Base-by-base conservation (phyloP, 1,284 basidiomycete genomes). In the Trichosporon sp. region DNA sequence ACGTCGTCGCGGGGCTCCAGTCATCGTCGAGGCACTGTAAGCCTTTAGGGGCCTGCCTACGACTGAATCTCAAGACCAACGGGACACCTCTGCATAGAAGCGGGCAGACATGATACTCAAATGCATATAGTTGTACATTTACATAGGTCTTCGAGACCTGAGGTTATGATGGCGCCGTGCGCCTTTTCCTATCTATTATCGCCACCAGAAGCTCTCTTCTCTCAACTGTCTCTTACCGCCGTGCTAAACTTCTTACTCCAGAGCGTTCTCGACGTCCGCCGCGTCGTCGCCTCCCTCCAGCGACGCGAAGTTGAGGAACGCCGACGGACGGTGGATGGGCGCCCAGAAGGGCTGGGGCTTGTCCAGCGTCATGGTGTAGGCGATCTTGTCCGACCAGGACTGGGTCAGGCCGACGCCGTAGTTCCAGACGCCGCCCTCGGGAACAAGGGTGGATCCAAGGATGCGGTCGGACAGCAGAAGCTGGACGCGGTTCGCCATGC, bases 401-500 rank as follows among this genome's bases (percentile, higher is more conserved):
- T 98, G 93, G 12, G 95, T 93, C 68, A 98, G 85, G 69, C 93
- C 92, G 70, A 95, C 90, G 62, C 92, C 92, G 77, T 95, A 95
- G 82, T 95, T 96, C 94, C 95, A 96, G 32, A 95, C 89, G 70
- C 89, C 89, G 73, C 93, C 94, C 80, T 95, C 92, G 0, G 93
- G 93, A 12, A 95, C 92, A 9, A 95, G 84, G 1, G 92, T 95
- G 90, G 93, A 93, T 38, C 92, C 93, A 15, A 95, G 86, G 73
- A 97, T 90, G 72, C 94, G 91, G 82, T 99, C 97, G 25, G 93
- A 97, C 23, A 99, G 86, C 71, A 99, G 86, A 51, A 99, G 86
- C 83, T 99, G 97, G 29, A 97, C 95, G 35, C 93, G 89, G 81
- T 97, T 95, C 2, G 95, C 95, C 96, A 98, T 98, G 75, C 92